These are phyloP conservation scores for Penicillium turbatum DNA, from an alignment of 495 filamentous ascomycete genomes.

Conservation along the genomic window DNA sequence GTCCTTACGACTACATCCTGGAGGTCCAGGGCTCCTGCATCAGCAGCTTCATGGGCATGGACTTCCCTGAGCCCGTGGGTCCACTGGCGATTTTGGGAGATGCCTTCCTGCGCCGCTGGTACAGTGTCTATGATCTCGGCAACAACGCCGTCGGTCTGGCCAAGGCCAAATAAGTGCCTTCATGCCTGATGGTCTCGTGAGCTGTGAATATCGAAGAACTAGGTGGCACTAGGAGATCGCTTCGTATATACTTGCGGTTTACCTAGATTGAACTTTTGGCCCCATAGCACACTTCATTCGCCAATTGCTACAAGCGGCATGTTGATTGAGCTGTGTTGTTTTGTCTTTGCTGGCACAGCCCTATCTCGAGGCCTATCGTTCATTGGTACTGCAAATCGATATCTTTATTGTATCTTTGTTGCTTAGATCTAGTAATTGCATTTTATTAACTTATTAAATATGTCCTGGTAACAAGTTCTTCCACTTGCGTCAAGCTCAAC, in stretches of 20 bases:
- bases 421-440: constrained; percentile 15
- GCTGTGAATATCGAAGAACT: constrained; percentile 12
- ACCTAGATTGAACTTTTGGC: constrained; percentile 2
- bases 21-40: constrained; percentile 95
- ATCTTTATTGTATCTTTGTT: constrained; percentile 6
- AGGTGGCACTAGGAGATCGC: constrained; percentile 13
- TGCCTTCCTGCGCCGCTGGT: constrained; percentile 95
- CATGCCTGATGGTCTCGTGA: background rate
- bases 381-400: constrained; percentile 12
- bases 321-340: constrained; percentile 5
- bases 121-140: constrained; percentile 92
- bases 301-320: constrained; percentile 11
- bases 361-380: constrained; percentile 4
- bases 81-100: constrained; percentile 96
- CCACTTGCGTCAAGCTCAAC: background rate
- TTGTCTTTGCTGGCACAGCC: constrained; percentile 6
- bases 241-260: constrained; percentile 22
- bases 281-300: constrained; percentile 11
- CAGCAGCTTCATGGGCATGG: constrained; percentile 96
- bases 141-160: constrained; percentile 83
- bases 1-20: constrained; percentile 88
- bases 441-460: constrained; percentile 12
- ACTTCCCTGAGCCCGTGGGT: constrained; percentile 86
- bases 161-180: constrained; percentile 58
- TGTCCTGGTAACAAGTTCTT: background rate